These are phyloP conservation scores for Ogataea wickerhamii DNA, from an alignment of 805 yeast genomes.

Conservation along the genomic window DNA sequence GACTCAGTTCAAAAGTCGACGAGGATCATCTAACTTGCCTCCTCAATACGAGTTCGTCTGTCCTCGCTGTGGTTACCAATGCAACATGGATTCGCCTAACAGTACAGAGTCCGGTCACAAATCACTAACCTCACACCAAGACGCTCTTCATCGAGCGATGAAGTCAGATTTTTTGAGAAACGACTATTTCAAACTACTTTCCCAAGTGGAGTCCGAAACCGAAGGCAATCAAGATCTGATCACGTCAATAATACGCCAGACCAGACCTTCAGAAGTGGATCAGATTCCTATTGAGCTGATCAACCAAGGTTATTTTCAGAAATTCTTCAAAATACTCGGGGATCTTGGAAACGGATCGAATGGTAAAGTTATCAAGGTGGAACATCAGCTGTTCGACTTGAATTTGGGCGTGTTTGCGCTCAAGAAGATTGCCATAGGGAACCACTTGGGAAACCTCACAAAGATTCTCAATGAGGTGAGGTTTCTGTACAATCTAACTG, in stretches of 20 bases:
- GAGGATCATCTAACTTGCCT: constrained; percentile 9
- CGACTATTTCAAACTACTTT: constrained; percentile 29
- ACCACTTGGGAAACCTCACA: constrained; percentile 62
- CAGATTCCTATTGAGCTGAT: constrained; percentile 45
- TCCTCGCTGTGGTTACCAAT: constrained; percentile 28
- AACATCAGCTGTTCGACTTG: constrained; percentile 69
- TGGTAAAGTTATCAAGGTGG: constrained; percentile 81
- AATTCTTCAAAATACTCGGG: constrained; percentile 61
- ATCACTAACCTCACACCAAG: constrained; percentile 2
- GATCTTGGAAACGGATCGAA: constrained; percentile 79
- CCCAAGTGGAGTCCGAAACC: constrained; percentile 18
- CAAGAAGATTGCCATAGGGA: constrained; percentile 81
- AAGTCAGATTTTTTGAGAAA: constrained; percentile 18
- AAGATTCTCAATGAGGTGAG: constrained; percentile 76
- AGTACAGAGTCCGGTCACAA: constrained; percentile 1
- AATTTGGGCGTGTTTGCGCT: constrained; percentile 78
- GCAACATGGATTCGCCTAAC: constrained; percentile 9
- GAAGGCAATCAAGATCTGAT: constrained; percentile 21
- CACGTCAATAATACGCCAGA: constrained; percentile 12
- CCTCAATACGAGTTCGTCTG: constrained; percentile 21
- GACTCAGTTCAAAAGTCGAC: constrained; percentile 3
- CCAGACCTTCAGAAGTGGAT: constrained; percentile 8
- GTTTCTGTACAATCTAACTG: constrained; percentile 54
- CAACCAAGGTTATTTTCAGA: constrained; percentile 76
- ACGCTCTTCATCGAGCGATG: neutral